These are phyloP conservation scores for Coprinopsis sp. DNA, from an alignment of 768 basidiomycete species.

Conservation along the genomic window DNA sequence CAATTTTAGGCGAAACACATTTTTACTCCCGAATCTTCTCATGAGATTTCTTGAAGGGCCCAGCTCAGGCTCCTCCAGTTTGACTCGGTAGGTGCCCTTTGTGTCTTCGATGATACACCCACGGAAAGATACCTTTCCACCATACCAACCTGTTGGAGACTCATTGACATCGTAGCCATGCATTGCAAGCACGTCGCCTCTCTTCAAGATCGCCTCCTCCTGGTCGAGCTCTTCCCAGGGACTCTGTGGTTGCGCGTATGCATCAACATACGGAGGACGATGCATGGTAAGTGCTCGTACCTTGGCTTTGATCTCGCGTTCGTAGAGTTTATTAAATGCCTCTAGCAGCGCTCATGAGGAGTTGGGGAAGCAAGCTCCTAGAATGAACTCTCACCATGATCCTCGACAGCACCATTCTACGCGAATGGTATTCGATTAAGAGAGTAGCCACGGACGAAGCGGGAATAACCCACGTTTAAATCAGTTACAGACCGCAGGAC, in stretches of 20 bases:
- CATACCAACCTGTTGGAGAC: constrained; percentile 41
- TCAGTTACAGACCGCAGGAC: too few relatives aligned
- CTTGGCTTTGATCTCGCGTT: constrained; percentile 1
- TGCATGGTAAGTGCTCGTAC: background rate
- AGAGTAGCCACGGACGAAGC: too few relatives aligned
- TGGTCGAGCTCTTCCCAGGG: constrained; percentile 62
- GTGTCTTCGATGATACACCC: constrained; percentile 26
- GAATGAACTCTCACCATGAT: too few relatives aligned
- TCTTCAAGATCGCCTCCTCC: constrained; percentile 45
- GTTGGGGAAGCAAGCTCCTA: background rate
- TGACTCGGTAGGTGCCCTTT: constrained; percentile 29
- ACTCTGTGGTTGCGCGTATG: constrained; percentile 30
- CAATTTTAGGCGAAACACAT: constrained; percentile 49
- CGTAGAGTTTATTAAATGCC: too few relatives aligned
- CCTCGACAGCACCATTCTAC: too few relatives aligned
- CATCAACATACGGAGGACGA: background rate
- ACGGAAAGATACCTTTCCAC: constrained; percentile 55
- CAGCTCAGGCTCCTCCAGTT: constrained; percentile 45
- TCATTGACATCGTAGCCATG: constrained; percentile 9
- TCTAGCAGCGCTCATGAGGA: too few relatives aligned
- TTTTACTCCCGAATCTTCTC: constrained; percentile 60
- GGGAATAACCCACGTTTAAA: too few relatives aligned
- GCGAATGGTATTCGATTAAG: too few relatives aligned
- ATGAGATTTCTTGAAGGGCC: constrained; percentile 54
- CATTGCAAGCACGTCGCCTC: constrained; percentile 22